Base-by-base conservation (phyloP, 495 filamentous ascomycete species). In the Penicillium diatomitis region DNA sequence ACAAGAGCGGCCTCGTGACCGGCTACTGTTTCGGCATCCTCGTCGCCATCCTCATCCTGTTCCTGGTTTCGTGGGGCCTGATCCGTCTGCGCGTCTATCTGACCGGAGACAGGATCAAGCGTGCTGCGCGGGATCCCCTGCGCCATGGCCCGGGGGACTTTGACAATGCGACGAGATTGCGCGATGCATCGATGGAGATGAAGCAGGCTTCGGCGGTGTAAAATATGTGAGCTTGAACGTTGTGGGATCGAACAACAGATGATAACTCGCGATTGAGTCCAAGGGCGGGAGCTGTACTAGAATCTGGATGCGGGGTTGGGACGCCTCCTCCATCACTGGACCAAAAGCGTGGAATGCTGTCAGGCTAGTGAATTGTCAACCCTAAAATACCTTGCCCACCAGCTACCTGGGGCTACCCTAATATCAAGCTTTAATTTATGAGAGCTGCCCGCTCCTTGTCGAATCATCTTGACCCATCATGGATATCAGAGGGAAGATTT, bases 41-140 rank as follows among this genome's bases (percentile, higher is more conserved):
- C 10, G 74, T 72, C 1, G 85, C 69, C 3, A 74, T 78, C n/a
- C 54, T 82, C 9, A 55, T 90, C 2, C 62, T 90, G 4, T 91
- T 88, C 54, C 66, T 67, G 5, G 48, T 81, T 38, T 70, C 76
- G 6, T 70, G 74, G 68, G 59, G 56, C 4, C n/a, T 78, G n/a
- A 72, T 84, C 20, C 71, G 72, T 66, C 28, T 83, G 41, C 67
- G 75, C 5, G 63, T 68, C 51, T 66, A 64, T n/a, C 29, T 81
- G 6, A 68, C 70, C 0, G 52, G 42, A 8, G 66, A 53, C 4
- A 48, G 32, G 41, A 51, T 65, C 36, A 68, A 67, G 49, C 50
- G 65, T 9, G 56, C 66, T 5, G 28, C 37, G 11, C 35, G 48
- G 34, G 68, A 69, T 52, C 46, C 50, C 11, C 8, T 51, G 34